Percentiles rank a stretch among this genome's conserved stretches.
Evolutionary conservation across 2,329 filamentous ascomycete species (phyloP).

Genomic region (Cryphonectria radicalis): DNA sequence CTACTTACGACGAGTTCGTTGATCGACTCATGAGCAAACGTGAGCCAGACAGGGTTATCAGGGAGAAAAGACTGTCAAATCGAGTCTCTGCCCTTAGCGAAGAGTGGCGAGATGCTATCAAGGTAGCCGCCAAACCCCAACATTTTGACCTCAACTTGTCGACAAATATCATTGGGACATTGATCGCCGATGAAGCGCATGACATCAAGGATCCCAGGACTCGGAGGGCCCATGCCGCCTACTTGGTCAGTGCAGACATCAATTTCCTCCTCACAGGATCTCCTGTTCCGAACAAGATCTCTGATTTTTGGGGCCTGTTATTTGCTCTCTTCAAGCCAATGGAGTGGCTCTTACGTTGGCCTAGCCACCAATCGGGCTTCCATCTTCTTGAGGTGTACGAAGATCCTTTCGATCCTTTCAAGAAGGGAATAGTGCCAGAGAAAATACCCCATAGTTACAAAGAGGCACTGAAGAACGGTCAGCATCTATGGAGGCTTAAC

Average conservation of each 20-base stretch:
- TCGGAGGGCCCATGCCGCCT: conserved; percentile 1
- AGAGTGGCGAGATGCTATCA: conserved; percentile 9
- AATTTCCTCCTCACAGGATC: conserved; percentile 16
- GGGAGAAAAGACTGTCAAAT: neutral
- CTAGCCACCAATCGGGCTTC: neutral
- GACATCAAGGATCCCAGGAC: conserved; percentile 16
- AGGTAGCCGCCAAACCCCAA: neutral
- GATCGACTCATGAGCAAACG: neutral
- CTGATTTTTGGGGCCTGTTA: conserved; percentile 16
- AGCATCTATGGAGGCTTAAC: conserved; percentile 20
- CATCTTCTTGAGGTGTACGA: neutral
- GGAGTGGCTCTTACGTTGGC: conserved; percentile 14
- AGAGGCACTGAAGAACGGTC: conserved; percentile 13
- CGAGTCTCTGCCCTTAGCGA: neutral
- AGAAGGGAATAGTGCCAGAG: neutral
- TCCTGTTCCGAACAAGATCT: conserved; percentile 16
- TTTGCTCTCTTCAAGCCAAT: conserved; percentile 12
- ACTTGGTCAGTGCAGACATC: conserved; percentile 12
- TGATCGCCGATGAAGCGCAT: conserved; percentile 19
- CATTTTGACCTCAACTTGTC: conserved; percentile 11
- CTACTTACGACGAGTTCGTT: neutral
- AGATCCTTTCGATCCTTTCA: conserved; percentile 6
- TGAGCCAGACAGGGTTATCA: neutral
- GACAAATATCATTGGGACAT: conserved; percentile 10
- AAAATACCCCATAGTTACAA: neutral